Conservation (phyloP, 495 filamentous ascomycete species). For the Lophiotrema nucula region DNA sequence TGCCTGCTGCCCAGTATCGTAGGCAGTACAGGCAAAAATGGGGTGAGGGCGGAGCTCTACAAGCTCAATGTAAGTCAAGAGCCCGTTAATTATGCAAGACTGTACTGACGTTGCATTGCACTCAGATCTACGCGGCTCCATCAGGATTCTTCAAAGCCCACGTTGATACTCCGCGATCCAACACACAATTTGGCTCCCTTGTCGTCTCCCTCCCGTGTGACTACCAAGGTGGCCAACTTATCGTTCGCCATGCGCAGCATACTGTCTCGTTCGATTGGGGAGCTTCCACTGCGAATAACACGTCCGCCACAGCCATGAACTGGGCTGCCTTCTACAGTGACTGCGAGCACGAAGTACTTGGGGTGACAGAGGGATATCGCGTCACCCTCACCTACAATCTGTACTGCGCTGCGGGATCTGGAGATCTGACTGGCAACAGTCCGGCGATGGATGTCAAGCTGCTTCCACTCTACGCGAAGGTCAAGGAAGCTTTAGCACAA, state of each 20-base stretch:
- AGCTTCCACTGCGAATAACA: not conserved
- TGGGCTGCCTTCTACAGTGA: conserved; percentile 66
- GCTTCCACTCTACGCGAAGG: conserved; percentile 8
- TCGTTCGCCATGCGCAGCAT: conserved; percentile 40
- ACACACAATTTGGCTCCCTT: conserved; percentile 54
- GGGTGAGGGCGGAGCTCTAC: conserved; percentile 49
- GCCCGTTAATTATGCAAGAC: no score
- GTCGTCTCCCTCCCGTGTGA: conserved; percentile 53
- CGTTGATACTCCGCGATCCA: conserved; percentile 55
- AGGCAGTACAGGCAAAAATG: not conserved
- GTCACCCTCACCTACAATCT: conserved; percentile 63
- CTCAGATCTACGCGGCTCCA: conserved; percentile 52
- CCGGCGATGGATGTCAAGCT: conserved; percentile 3
- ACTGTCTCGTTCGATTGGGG: conserved; percentile 49
- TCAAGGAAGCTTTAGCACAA: not conserved
- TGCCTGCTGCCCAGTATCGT: conserved; percentile 48
- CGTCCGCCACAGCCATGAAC: conserved; percentile 39
- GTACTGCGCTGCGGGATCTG: conserved; percentile 38
- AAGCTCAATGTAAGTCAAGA: conserved; percentile 56
- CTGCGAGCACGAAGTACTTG: conserved; percentile 59
- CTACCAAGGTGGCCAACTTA: conserved; percentile 46
- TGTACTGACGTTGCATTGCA: no score
- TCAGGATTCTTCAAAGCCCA: conserved; percentile 53
- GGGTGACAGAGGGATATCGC: conserved; percentile 52
- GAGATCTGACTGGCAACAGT: conserved; percentile 17